These are phyloP conservation scores for Chloromonas sp. DNA, from an alignment of 163 green algal species.

Conservation along the genomic window DNA sequence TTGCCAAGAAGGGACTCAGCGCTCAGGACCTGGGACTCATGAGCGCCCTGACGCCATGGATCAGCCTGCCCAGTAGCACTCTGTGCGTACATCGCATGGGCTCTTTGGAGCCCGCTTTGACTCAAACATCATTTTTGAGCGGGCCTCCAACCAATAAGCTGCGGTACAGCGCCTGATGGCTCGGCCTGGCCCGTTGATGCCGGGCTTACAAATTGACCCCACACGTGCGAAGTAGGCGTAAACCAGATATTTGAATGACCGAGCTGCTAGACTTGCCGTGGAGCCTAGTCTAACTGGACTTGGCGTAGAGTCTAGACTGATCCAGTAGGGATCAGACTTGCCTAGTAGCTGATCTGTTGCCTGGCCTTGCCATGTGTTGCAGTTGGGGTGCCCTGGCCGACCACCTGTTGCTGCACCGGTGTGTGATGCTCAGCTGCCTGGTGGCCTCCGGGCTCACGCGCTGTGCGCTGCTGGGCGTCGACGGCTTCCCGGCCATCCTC, in stretches of 20 bases:
- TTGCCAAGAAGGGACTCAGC: background rate
- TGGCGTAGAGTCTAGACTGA: too few species aligned
- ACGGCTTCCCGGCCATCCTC: constrained; percentile 15
- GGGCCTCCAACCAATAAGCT: too few species aligned
- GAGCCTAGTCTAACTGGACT: too few species aligned
- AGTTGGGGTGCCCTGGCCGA: constrained; percentile 17
- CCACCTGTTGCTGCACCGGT: constrained; percentile 13
- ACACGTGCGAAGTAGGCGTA: background rate
- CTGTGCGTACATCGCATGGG: background rate
- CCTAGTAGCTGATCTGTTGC: too few species aligned
- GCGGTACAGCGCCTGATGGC: background rate
- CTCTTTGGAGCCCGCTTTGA: too few species aligned
- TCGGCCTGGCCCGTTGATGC: background rate
- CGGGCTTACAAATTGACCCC: background rate
- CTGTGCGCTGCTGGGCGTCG: constrained; percentile 15
- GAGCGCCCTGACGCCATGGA: background rate
- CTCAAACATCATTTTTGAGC: too few species aligned
- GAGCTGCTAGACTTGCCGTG: too few species aligned
- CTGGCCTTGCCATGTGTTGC: background rate
- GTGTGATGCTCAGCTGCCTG: constrained; percentile 17
- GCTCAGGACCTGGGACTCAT: background rate
- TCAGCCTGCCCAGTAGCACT: background rate
- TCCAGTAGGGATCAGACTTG: too few species aligned
- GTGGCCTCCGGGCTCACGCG: background rate
- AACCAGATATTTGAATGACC: background rate